A percentile compares a stretch with the other conserved stretches of the same genome.
These are phyloP conservation scores for Isabelozyma pseudorhagii DNA, from an alignment of 805 yeast genomes.

Conservation along the genomic window DNA sequence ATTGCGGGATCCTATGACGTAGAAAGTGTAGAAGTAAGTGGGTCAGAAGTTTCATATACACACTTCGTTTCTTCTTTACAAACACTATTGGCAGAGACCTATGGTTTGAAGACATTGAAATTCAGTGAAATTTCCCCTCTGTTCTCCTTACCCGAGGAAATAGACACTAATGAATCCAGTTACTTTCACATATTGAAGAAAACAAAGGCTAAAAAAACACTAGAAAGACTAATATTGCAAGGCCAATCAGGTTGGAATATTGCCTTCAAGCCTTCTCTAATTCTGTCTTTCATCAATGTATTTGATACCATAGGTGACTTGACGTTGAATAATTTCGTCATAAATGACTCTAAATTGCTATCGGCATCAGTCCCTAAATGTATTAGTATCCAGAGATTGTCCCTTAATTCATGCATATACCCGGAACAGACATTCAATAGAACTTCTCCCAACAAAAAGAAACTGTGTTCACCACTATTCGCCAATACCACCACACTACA, in stretches of 20 bases:
- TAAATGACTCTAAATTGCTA: constrained; percentile 37
- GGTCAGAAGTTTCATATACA: constrained; percentile 15
- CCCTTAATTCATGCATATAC: constrained; percentile 19
- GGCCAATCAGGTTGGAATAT: constrained; percentile 52
- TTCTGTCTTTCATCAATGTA: constrained; percentile 44
- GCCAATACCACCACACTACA: constrained; percentile 33
- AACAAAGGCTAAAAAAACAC: constrained; percentile 14
- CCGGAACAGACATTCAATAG: constrained; percentile 9
- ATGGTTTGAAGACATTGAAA: constrained; percentile 40
- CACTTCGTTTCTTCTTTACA: constrained; percentile 21
- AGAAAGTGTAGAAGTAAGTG: constrained; percentile 16
- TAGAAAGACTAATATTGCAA: constrained; percentile 33
- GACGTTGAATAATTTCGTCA: constrained; percentile 43
- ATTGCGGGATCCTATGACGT: constrained; percentile 38
- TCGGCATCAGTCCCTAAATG: constrained; percentile 20
- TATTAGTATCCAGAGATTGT: constrained; percentile 13
- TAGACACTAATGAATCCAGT: constrained; percentile 15
- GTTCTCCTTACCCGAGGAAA: constrained; percentile 35
- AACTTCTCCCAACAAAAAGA: constrained; percentile 4
- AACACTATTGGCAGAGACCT: constrained; percentile 42
- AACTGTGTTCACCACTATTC: constrained; percentile 32
- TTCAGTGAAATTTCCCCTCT: constrained; percentile 49
- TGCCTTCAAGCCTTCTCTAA: constrained; percentile 43
- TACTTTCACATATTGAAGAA: constrained; percentile 13
- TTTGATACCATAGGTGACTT: constrained; percentile 39